These are phyloP conservation scores for Debaryomyces nepalensis DNA, from an alignment of 1,139 yeast species.

Conservation along the genomic window DNA sequence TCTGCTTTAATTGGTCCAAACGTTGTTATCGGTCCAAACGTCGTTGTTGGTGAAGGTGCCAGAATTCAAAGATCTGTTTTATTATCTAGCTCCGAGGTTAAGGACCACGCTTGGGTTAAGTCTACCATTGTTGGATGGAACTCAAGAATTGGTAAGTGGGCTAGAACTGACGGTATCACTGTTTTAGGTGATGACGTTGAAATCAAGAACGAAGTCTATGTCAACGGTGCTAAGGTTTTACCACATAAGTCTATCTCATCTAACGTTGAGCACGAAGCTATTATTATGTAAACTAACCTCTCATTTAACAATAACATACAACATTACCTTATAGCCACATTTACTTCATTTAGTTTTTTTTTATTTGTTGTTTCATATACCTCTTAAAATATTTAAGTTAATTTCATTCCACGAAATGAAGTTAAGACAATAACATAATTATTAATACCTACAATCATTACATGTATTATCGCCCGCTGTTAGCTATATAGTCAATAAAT, in stretches of 20 bases:
- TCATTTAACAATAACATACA: background rate
- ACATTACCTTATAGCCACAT: background rate
- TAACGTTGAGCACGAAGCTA: conserved; percentile 96
- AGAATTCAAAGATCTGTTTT: conserved; percentile 96
- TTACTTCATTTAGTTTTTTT: conserved; percentile 1
- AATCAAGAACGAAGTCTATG: conserved; percentile 97
- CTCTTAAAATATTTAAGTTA: background rate
- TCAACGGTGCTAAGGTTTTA: conserved; percentile 97
- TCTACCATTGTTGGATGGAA: conserved; percentile 99
- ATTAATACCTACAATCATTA: conserved; percentile 1
- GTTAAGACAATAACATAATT: conserved; percentile 2
- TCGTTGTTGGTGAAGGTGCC: conserved; percentile 96
- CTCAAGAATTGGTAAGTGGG: conserved; percentile 98
- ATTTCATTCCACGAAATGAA: background rate
- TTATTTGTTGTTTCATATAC: conserved; percentile 3
- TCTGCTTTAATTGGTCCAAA: conserved; percentile 97
- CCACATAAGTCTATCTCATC: conserved; percentile 98
- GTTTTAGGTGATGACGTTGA: conserved; percentile 99
- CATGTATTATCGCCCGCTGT: no score
- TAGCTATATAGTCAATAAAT: no score
- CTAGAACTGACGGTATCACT: conserved; percentile 96
- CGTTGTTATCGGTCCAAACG: conserved; percentile 97
- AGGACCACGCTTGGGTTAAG: conserved; percentile 98
- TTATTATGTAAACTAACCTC: conserved; percentile 75
- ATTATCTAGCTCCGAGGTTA: conserved; percentile 86